phyloP scores from a whole-genome alignment of 1,284 basidiomycete genomes.

The Leccinum cinnamomeum region DNA sequence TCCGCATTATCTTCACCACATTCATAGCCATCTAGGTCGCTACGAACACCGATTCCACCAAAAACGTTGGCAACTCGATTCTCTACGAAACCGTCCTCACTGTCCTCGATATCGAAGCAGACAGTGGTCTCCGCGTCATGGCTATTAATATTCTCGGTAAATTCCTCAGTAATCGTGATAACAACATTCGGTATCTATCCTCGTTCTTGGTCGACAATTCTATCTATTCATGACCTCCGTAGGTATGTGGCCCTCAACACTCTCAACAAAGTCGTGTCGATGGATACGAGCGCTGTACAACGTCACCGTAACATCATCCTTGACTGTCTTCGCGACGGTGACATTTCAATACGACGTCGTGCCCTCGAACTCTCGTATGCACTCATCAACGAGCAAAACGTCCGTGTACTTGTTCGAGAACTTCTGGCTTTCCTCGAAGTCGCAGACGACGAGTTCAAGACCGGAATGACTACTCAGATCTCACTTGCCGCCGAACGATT shows the following conservation, averaged over 20 bases:
- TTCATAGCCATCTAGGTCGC: conserved; percentile 66
- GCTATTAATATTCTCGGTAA: conserved; percentile 99
- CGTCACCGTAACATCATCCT: conserved; percentile 98
- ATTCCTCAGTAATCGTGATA: conserved; percentile 97
- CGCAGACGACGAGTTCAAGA: conserved; percentile 98
- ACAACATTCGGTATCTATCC: conserved; percentile 84
- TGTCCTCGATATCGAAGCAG: conserved; percentile 98
- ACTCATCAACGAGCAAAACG: conserved; percentile 94
- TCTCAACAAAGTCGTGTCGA: conserved; percentile 96
- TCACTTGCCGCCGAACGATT: conserved; percentile 95
- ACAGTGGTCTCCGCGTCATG: conserved; percentile 95
- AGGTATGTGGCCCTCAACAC: conserved; percentile 99
- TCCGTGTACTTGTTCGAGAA: conserved; percentile 90
- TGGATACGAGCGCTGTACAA: conserved; percentile 98
- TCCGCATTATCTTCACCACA: background rate
- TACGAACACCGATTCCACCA: conserved; percentile 96
- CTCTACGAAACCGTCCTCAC: conserved; percentile 98
- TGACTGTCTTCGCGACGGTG: conserved; percentile 96
- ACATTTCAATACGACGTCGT: conserved; percentile 96
- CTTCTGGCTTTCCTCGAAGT: conserved; percentile 96
- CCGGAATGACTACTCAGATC: conserved; percentile 97
- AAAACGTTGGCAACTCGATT: conserved; percentile 98
- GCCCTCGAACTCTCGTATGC: conserved; percentile 98
- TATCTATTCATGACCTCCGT: conserved; percentile 5
- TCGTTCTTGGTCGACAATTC: background rate